Percentiles rank a stretch among this genome's conserved stretches.
Evolutionary conservation across 345 rosid species (phyloP).

Genomic region (Eutrema yunnanense): DNA sequence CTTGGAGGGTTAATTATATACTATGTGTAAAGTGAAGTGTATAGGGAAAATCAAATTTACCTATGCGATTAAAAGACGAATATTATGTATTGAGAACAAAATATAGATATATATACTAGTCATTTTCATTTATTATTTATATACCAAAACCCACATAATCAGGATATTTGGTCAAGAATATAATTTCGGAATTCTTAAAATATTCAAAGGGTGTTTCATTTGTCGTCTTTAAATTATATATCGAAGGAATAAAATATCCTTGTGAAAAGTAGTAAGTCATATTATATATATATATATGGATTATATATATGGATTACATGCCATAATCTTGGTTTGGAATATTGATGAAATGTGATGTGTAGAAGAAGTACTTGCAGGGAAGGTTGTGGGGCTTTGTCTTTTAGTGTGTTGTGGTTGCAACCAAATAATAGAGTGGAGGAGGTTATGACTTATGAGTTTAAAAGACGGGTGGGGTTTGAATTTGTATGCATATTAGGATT

Average conservation of each 20-base stretch:
- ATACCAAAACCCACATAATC: constrained; percentile 9
- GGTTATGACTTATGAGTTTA: constrained; percentile 23
- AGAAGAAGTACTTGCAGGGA: constrained; percentile 18
- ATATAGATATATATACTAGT: background rate
- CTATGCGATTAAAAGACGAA: background rate
- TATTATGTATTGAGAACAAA: background rate
- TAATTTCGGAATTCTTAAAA: background rate
- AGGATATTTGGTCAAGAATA: constrained; percentile 17
- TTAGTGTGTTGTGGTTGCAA: constrained; percentile 22
- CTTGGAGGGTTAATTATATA: background rate
- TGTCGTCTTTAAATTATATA: background rate
- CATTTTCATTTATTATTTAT: background rate
- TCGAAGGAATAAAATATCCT: background rate
- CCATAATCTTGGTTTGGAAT: constrained; percentile 16
- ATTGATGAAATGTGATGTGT: constrained; percentile 25
- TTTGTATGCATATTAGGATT: background rate
- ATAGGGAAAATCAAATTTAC: background rate
- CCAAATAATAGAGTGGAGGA: constrained; percentile 27
- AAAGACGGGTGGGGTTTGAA: constrained; percentile 10
- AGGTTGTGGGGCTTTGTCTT: constrained; percentile 15
- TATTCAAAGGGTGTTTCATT: background rate
- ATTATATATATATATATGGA: too few species aligned
- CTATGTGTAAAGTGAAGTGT: background rate
- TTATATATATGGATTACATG: constrained; percentile 14
- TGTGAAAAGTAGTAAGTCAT: background rate